A percentile compares a stretch with the other conserved stretches of the same genome.
These are phyloP conservation scores for Pseudevernia furfuracea DNA, from an alignment of 495 filamentous ascomycete genomes.

Conservation along the genomic window DNA sequence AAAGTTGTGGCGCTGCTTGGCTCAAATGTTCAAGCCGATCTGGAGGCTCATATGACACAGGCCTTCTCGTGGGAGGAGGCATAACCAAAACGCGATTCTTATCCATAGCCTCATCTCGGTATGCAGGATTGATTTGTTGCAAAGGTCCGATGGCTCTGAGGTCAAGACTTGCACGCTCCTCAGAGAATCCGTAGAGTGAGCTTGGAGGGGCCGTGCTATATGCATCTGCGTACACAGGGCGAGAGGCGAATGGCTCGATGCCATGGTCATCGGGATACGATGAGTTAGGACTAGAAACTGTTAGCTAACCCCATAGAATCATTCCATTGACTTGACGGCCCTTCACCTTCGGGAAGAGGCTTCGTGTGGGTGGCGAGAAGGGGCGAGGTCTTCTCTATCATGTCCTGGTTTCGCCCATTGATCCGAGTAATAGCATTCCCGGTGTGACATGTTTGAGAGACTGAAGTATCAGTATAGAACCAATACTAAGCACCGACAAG, in stretches of 20 bases:
- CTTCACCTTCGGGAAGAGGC: conserved; percentile 11
- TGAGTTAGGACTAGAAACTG: not conserved
- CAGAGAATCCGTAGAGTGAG: conserved; percentile 10
- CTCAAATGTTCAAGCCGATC: conserved; percentile 1
- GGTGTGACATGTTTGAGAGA: conserved; percentile 15
- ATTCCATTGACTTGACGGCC: not conserved
- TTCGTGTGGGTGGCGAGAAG: conserved; percentile 11
- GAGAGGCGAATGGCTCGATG: conserved; percentile 11
- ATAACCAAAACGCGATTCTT: conserved; percentile 1
- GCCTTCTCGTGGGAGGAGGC: not conserved
- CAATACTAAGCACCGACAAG: not conserved
- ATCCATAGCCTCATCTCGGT: conserved; percentile 3
- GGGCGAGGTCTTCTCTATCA: conserved; percentile 2
- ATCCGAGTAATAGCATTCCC: conserved; percentile 12
- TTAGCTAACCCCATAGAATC: conserved; percentile 4
- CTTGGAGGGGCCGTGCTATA: conserved; percentile 2
- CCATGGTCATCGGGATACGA: conserved; percentile 15
- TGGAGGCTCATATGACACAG: conserved; percentile 6
- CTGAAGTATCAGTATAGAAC: conserved; percentile 12
- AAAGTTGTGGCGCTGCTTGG: not conserved
- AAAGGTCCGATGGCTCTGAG: conserved; percentile 4
- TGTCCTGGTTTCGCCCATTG: conserved; percentile 13
- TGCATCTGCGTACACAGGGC: conserved; percentile 8
- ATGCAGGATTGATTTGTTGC: conserved; percentile 9
- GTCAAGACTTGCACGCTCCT: conserved; percentile 12